Evolutionary conservation across 2,329 filamentous ascomycete genomes (phyloP), one percentile per base, ranked within the genome.

Genomic region (Penicillium sp.): DNA sequence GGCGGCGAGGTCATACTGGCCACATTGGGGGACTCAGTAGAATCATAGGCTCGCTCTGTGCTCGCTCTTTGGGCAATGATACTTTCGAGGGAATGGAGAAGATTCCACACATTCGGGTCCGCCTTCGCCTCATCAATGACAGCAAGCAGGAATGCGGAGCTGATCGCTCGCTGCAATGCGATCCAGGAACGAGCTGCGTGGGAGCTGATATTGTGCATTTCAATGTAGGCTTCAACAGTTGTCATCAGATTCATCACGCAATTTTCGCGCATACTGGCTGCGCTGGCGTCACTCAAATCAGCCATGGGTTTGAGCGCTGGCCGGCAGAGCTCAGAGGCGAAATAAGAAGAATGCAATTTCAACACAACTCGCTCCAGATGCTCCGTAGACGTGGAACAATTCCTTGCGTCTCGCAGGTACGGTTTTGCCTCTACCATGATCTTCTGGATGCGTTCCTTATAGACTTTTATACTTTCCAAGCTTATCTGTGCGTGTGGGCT

Each of bases 271-370:
- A 85, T 70, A 33, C 65, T 67, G 8, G 65, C 56, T 7, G 66
- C 67, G 22, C 61, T 59, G n/a, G 77, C 11, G 70, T 79, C 64
- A 70, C 76, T 59, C 69, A 74, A 38, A 37, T 79, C 77, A 9
- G 74, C 75, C 41, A 75, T 73, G 10, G 80, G 77, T 63, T 82
- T 85, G 63, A 87, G 78, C 25, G 83, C 81, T 33, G 84, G 83
- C 31, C 84, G 79, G 65, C 82, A 86, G 31, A 86, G 79, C 69
- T 86, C 84, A 5, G 84, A 85, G 22, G 80, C 80, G 56, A 85
- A 80, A 67, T 86, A 87, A 8, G 82, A 85, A 19, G 82, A 81
- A 65, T 87, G 84, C 4, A 87, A 71, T 63, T 85, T 84, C 5
- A 86, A 67, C 0, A 81, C 82, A 69, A 84, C 82, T 57, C 84